Percentiles rank a stretch among this genome's conserved stretches.
Evolutionary conservation across 805 yeast species (phyloP).

Genomic region (Candida lessepsii): DNA sequence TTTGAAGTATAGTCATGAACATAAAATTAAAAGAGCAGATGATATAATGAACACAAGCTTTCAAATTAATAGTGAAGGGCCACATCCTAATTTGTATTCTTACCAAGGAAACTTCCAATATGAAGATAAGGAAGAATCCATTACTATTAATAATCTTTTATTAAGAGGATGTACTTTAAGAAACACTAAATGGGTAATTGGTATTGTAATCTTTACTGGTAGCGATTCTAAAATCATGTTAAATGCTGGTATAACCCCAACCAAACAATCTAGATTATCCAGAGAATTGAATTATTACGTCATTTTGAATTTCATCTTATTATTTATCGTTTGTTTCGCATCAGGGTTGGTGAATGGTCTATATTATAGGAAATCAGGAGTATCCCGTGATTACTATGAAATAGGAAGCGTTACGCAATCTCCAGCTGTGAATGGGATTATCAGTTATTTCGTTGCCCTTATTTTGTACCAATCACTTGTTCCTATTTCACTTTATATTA

Average conservation of each 20-base stretch:
- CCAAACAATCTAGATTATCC: slow-evolving; percentile 72
- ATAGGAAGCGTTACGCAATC: slow-evolving; percentile 67
- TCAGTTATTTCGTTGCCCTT: slow-evolving; percentile 72
- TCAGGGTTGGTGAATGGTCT: slow-evolving; percentile 73
- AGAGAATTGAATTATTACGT: slow-evolving; percentile 72
- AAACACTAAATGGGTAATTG: slow-evolving; percentile 82
- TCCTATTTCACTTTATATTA: slow-evolving; percentile 78
- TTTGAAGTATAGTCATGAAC: slow-evolving; percentile 56
- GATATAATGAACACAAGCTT: slow-evolving; percentile 46
- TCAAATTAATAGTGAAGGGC: slow-evolving; percentile 81
- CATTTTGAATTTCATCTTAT: slow-evolving; percentile 58
- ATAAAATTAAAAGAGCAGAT: slow-evolving; percentile 39
- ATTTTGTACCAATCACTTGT: slow-evolving; percentile 77
- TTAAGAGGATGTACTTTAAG: slow-evolving; percentile 76
- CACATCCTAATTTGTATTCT: slow-evolving; percentile 72
- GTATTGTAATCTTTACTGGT: slow-evolving; percentile 75
- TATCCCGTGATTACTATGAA: slow-evolving; percentile 65
- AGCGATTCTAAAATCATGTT: slow-evolving; percentile 78
- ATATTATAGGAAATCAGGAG: slow-evolving; percentile 45
- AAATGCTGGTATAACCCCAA: slow-evolving; percentile 76
- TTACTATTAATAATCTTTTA: slow-evolving; percentile 65
- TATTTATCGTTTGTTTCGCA: slow-evolving; percentile 66
- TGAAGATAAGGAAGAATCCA: slow-evolving; percentile 29
- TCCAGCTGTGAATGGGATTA: slow-evolving; percentile 65
- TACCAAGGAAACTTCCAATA: slow-evolving; percentile 65